These are phyloP conservation scores for Senna tora DNA, from an alignment of 306 rosid species.

Conservation along the genomic window DNA sequence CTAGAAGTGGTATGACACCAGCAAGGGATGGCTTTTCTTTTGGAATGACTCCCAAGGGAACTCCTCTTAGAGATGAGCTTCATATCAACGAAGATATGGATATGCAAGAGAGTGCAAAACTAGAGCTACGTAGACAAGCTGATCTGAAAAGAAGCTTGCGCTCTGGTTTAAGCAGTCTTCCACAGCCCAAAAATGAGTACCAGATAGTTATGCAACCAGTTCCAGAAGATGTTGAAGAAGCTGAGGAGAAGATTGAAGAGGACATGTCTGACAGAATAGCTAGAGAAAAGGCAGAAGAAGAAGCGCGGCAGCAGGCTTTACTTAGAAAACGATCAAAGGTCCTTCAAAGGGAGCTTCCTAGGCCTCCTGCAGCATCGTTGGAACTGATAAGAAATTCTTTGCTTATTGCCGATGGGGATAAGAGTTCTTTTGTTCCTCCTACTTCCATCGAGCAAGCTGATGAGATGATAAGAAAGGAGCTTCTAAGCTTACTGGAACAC, in stretches of 20 bases:
- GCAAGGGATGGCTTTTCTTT: constrained; percentile 81
- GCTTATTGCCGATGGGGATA: constrained; percentile 85
- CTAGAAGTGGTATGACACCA: constrained; percentile 84
- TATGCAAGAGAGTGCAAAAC: constrained; percentile 63
- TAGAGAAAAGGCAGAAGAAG: constrained; percentile 89
- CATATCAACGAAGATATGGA: constrained; percentile 84
- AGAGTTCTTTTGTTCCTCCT: constrained; percentile 95
- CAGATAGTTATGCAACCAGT: constrained; percentile 85
- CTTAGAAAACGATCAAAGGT: constrained; percentile 95
- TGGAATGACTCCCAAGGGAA: constrained; percentile 84
- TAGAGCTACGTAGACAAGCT: constrained; percentile 79
- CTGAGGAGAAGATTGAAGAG: constrained; percentile 81
- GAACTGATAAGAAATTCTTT: constrained; percentile 79
- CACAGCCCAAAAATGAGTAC: constrained; percentile 88
- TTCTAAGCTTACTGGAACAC: constrained; percentile 74
- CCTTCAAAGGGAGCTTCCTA: constrained; percentile 90
- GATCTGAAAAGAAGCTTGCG: constrained; percentile 71
- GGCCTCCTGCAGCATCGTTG: constrained; percentile 87
- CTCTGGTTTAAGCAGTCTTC: constrained; percentile 70
- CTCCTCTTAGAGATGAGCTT: constrained; percentile 90
- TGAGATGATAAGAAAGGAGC: constrained; percentile 80
- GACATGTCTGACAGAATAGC: constrained; percentile 97
- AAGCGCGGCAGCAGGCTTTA: constrained; percentile 78
- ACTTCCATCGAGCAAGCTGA: constrained; percentile 89
- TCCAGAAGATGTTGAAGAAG: constrained; percentile 79